Evolutionary conservation across 495 filamentous ascomycete genomes (phyloP).

Genomic region (Collariella sp.): DNA sequence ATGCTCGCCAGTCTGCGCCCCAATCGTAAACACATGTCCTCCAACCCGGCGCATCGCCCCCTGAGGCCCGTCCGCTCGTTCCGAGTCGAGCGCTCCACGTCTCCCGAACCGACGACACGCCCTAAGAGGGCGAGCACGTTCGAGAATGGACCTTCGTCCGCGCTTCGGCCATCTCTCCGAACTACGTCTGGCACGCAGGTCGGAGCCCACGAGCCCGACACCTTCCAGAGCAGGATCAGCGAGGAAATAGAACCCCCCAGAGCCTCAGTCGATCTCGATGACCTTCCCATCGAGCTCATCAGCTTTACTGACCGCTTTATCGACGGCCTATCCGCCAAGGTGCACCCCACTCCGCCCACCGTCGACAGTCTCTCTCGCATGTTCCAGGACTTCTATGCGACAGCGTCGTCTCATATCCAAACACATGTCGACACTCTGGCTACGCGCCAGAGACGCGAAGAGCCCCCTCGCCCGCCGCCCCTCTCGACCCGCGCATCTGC

Average conservation of each 20-base stretch:
- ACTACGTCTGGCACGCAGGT: conserved; percentile 23
- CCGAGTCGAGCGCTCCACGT: conserved; percentile 17
- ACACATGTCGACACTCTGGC: conserved; percentile 81
- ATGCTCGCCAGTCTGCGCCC: conserved; percentile 19
- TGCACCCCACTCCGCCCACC: conserved; percentile 73
- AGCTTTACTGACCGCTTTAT: conserved; percentile 92
- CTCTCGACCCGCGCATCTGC: conserved; percentile 44
- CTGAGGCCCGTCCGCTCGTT: conserved; percentile 24
- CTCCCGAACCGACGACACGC: conserved; percentile 23
- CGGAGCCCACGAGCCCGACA: conserved; percentile 27
- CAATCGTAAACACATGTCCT: conserved; percentile 18
- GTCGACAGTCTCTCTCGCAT: conserved; percentile 75
- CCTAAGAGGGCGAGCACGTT: conserved; percentile 55
- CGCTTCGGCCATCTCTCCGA: conserved; percentile 26
- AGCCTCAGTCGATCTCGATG: conserved; percentile 60
- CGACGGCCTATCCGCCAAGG: conserved; percentile 78
- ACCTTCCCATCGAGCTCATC: conserved; percentile 85
- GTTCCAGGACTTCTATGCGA: conserved; percentile 90
- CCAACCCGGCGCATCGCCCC: conserved; percentile 13
- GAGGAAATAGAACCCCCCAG: conserved; percentile 49
- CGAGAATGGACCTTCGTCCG: conserved; percentile 41
- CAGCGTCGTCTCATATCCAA: conserved; percentile 71
- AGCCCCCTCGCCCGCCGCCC: conserved; percentile 36
- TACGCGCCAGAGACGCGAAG: conserved; percentile 57
- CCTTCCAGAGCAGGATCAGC: conserved; percentile 44